Evolutionary conservation across 148 eudicot species (phyloP).

Genomic region (Arbutus unedo): DNA sequence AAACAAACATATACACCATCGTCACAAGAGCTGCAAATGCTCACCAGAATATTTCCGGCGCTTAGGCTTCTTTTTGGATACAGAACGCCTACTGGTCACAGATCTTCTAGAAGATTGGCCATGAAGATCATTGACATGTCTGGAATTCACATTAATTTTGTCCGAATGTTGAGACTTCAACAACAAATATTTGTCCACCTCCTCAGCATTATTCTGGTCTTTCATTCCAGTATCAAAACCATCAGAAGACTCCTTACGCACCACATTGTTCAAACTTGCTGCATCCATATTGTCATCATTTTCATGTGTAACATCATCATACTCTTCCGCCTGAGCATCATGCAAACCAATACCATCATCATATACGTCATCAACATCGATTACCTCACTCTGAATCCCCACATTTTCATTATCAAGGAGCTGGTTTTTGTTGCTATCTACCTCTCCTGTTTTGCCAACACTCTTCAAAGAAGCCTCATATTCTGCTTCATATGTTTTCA

Average conservation of each 20-base stretch:
- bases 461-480: conserved; percentile 83
- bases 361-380: conserved; percentile 76
- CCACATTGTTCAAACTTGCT: conserved; percentile 33
- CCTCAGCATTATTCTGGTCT: conserved; percentile 31
- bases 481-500: conserved; percentile 79
- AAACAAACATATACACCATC: not conserved
- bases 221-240: conserved; percentile 22
- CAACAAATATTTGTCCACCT: conserved; percentile 34
- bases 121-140: conserved; percentile 33
- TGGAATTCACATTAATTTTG: conserved; percentile 28
- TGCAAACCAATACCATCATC: conserved; percentile 83
- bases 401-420: conserved; percentile 31
- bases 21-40: not conserved
- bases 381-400: conserved; percentile 36
- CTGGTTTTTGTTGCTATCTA: conserved; percentile 29
- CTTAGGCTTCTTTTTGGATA: conserved; percentile 56
- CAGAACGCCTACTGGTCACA: conserved; percentile 37
- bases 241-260: conserved; percentile 29
- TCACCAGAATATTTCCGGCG: conserved; percentile 63
- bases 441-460: conserved; percentile 37
- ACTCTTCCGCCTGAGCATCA: conserved; percentile 58
- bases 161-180: conserved; percentile 30
- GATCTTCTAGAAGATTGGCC: conserved; percentile 39
- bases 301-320: conserved; percentile 42
- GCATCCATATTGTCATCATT: conserved; percentile 26